A percentile compares a stretch with the other conserved stretches of the same genome.
These are phyloP conservation scores for Podaxis pistillaris DNA, from an alignment of 768 basidiomycete genomes.

Conservation along the genomic window DNA sequence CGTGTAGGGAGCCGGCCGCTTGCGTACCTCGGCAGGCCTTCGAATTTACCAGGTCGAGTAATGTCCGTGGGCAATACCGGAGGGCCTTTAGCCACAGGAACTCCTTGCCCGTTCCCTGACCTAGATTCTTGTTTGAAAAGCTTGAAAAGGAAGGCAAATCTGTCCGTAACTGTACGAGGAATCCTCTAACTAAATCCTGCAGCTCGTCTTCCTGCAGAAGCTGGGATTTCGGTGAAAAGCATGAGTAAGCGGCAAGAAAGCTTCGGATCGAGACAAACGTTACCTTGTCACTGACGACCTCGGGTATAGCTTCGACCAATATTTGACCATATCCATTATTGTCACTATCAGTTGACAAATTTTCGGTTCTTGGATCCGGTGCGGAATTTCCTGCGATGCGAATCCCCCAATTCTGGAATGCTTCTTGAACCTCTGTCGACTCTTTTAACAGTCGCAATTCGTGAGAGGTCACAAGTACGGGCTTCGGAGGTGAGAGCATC, in stretches of 20 bases:
- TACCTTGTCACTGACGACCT: conserved; percentile 74
- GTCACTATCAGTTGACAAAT: conserved; percentile 24
- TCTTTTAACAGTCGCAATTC: conserved; percentile 54
- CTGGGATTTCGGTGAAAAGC: conserved; percentile 31
- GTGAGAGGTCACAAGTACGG: conserved; percentile 62
- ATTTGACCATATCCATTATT: conserved; percentile 61
- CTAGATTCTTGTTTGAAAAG: conserved; percentile 23
- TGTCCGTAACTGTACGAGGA: conserved; percentile 58
- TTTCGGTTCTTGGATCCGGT: conserved; percentile 21
- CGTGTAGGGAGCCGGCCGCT: conserved; percentile 4
- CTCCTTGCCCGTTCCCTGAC: conserved; percentile 21
- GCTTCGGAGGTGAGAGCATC: conserved; percentile 51
- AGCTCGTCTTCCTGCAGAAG: conserved; percentile 70
- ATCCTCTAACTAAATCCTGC: conserved; percentile 71
- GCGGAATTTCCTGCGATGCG: conserved; percentile 40
- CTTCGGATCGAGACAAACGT: conserved; percentile 28
- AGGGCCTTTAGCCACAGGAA: conserved; percentile 68
- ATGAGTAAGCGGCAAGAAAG: conserved; percentile 18
- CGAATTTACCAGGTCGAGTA: conserved; percentile 87
- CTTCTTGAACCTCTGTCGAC: conserved; percentile 38
- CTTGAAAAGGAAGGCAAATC: conserved; percentile 33
- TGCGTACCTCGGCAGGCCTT: conserved; percentile 89
- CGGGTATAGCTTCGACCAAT: conserved; percentile 60
- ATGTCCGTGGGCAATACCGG: conserved; percentile 77
- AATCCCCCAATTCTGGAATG: conserved; percentile 73